Evolutionary conservation across 768 basidiomycete genomes (phyloP), one percentile per base, ranked within the genome.

Genomic region (Boletus vinaceobasis): DNA sequence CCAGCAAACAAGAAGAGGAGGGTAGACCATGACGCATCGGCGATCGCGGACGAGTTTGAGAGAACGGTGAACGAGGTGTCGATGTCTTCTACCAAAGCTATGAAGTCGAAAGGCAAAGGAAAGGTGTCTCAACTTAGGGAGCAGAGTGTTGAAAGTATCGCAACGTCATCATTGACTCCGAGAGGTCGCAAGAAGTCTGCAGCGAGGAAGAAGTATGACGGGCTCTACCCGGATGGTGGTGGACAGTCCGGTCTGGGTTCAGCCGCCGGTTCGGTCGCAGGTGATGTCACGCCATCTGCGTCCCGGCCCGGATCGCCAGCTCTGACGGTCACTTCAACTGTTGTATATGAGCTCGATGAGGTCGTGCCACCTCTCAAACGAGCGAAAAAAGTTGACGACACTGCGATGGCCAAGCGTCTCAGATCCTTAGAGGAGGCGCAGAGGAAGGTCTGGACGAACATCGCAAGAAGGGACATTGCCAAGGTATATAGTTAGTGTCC

Each of bases 401-500:
- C 70, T 52, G 78, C 82, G 4, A 87, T 88, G 79, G 68, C 81
- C 26, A 90, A 90, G 65, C 83, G 91, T 38, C 76, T 92, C 54
- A 86, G 85, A 68, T 77, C 83, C 7, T 67, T 93, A 31, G 92
- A 93, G 66, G 93, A 93, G 61, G 77, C 87, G 0, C 93, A 94
- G 73, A 79, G 82, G 54, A 93, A 92, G 72, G 87, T 93, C 9
- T 96, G 93, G 93, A 86, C 85, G 21, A 90, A 86, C 62, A 93
- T 96, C 46, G 93, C 91, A 1, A 79, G 83, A 58, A 79, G 84
- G 61, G 93, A 95, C 62, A 83, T 95, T 44, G 85, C 86, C 29
- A 94, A 90, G 79, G 93, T 88, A 60, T 39, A 29, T 35, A 11
- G 15, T 19, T 32, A 10, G 40, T 15, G 33, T 36, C 19, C 11